A percentile compares a stretch with the other conserved stretches of the same genome.
Conservation (phyloP, 1,284 basidiomycete genomes). For the Tausonia pullulans region DNA sequence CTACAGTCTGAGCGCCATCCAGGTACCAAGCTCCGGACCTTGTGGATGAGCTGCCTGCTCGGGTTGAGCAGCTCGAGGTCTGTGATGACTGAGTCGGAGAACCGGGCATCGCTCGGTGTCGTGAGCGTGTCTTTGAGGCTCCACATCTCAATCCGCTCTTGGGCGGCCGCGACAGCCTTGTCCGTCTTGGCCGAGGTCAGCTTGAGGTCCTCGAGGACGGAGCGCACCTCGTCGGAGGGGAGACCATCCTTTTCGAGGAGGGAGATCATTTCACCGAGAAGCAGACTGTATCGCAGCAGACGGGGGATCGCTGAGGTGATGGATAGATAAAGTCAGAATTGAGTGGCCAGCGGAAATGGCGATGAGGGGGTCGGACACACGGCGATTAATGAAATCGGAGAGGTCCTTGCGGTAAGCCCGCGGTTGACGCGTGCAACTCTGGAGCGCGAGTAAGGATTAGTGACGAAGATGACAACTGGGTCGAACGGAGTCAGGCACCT, state of each 20-base stretch:
- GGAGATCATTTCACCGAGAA: slow-evolving; percentile 66
- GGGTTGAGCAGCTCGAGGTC: slow-evolving; percentile 80
- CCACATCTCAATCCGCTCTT: slow-evolving; percentile 79
- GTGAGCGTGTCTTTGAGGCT: slow-evolving; percentile 51
- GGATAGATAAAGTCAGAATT: no score
- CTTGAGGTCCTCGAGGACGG: slow-evolving; percentile 74
- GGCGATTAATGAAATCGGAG: slow-evolving; percentile 72
- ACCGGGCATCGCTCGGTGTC: slow-evolving; percentile 2
- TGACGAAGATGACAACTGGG: neutral
- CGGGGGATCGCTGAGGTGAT: slow-evolving; percentile 57
- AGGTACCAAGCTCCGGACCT: slow-evolving; percentile 36
- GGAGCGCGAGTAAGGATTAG: slow-evolving; percentile 8
- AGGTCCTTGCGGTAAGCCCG: slow-evolving; percentile 58
- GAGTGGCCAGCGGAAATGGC: no score
- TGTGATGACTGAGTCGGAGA: slow-evolving; percentile 47
- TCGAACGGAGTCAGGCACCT: slow-evolving; percentile 43
- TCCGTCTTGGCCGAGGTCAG: slow-evolving; percentile 39
- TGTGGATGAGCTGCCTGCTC: slow-evolving; percentile 67
- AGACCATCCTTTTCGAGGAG: slow-evolving; percentile 45
- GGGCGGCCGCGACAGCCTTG: slow-evolving; percentile 67
- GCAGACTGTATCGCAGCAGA: slow-evolving; percentile 73
- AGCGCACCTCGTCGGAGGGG: slow-evolving; percentile 64
- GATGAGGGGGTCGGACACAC: no score
- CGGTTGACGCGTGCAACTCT: slow-evolving; percentile 60
- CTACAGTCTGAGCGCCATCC: no score